Conservation (phyloP, 176 grass and related monocot genomes). For the Musa troglodytarum region DNA sequence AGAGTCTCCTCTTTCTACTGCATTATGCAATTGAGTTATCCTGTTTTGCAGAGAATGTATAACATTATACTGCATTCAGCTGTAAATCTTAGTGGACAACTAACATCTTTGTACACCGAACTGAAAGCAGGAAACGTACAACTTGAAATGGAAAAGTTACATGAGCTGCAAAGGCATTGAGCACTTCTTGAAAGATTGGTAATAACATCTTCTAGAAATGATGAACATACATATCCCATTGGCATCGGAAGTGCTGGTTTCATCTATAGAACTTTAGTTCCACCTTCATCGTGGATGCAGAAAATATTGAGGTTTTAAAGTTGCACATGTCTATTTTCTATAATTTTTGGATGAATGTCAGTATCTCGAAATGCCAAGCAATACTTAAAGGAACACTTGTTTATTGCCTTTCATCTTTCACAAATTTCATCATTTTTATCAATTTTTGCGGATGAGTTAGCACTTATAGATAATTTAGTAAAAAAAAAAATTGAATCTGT, state of each 20-base stretch:
- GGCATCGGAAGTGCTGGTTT: conserved; percentile 45
- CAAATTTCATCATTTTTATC: conserved; percentile 63
- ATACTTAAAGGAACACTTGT: conserved; percentile 52
- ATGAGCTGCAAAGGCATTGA: conserved; percentile 61
- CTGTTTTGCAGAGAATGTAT: conserved; percentile 64
- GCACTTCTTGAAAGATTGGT: conserved; percentile 71
- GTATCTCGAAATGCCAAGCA: conserved; percentile 75
- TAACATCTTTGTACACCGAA: conserved; percentile 48
- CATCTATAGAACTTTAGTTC: conserved; percentile 69
- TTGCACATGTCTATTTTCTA: conserved; percentile 48
- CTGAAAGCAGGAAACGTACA: conserved; percentile 38
- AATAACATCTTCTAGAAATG: conserved; percentile 59
- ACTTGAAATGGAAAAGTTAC: conserved; percentile 50
- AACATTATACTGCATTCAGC: conserved; percentile 76
- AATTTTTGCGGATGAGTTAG: conserved; percentile 74
- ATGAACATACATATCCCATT: conserved; percentile 38
- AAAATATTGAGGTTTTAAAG: conserved; percentile 64
- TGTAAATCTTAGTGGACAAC: conserved; percentile 54
- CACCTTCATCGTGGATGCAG: conserved; percentile 69
- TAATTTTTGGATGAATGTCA: conserved; percentile 87
- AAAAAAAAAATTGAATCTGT: conserved; percentile 30
- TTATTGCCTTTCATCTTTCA: conserved; percentile 83
- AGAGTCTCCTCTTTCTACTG: conserved; percentile 32
- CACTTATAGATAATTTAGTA: conserved; percentile 44
- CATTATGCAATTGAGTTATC: conserved; percentile 73